Evolutionary conservation across 2,329 filamentous ascomycete genomes (phyloP).

Genomic region (Volutella citrinella): DNA sequence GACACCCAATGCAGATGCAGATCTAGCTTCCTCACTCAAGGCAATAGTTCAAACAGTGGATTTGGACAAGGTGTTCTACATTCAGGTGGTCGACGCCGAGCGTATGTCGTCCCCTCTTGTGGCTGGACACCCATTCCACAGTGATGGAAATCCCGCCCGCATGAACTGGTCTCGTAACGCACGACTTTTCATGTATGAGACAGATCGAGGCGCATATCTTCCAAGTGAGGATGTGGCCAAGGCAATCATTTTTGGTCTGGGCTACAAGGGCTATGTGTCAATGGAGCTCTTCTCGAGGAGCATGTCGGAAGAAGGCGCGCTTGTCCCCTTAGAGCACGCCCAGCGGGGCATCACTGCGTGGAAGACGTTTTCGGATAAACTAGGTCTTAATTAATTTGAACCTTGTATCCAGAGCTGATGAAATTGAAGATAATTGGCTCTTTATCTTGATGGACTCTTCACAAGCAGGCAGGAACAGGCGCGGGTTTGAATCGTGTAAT

Average conservation of each 20-base stretch:
- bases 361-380: slow-evolving; percentile 7
- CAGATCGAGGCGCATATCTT: slow-evolving; percentile 38
- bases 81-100: slow-evolving; percentile 74
- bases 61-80: slow-evolving; percentile 64
- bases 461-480: too few species aligned
- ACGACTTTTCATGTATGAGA: slow-evolving; percentile 51
- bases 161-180: slow-evolving; percentile 77
- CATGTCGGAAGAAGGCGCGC: slow-evolving; percentile 12
- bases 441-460: too few species aligned
- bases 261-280: slow-evolving; percentile 65
- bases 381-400: slow-evolving; percentile 5
- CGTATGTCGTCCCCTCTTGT: slow-evolving; percentile 36
- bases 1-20: slow-evolving; percentile 49
- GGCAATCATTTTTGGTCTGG: slow-evolving; percentile 59
- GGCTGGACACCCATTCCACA: slow-evolving; percentile 31
- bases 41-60: slow-evolving; percentile 54
- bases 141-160: slow-evolving; percentile 32
- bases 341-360: slow-evolving; percentile 6
- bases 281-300: slow-evolving; percentile 59
- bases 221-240: slow-evolving; percentile 58
- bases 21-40: slow-evolving; percentile 50
- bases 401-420: too few species aligned
- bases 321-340: slow-evolving; percentile 6
- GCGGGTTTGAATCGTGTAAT: too few species aligned
- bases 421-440: too few species aligned